Percentiles rank a stretch among this genome's conserved stretches.
Conservation (phyloP, 1,284 basidiomycete species). For the Wallemia mellicola region DNA sequence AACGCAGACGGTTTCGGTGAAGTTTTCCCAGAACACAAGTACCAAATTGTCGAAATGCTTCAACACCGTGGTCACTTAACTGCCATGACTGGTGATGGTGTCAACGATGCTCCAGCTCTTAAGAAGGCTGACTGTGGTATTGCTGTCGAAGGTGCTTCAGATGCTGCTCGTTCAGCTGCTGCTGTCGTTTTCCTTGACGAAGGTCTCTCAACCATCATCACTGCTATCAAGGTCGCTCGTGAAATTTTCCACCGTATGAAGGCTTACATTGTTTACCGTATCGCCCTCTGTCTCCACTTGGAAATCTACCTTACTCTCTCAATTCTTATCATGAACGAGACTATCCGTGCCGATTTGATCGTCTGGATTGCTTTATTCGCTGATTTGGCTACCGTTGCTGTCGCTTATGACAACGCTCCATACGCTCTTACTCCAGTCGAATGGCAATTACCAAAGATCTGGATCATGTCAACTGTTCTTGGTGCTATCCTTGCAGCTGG, state of each 20-base stretch:
- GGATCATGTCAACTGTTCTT: conserved; percentile 23
- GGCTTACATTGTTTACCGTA: conserved; percentile 19
- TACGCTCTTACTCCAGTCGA: conserved; percentile 23
- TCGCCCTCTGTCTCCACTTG: conserved; percentile 25
- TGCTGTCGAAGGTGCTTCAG: conserved; percentile 18
- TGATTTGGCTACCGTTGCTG: conserved; percentile 22
- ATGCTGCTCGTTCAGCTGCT: conserved; percentile 18
- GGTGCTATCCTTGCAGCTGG: conserved; percentile 20
- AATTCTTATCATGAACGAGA: conserved; percentile 24
- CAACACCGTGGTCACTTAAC: conserved; percentile 17
- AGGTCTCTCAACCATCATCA: conserved; percentile 18
- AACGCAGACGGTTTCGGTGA: conserved; percentile 20
- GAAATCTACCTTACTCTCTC: conserved; percentile 24
- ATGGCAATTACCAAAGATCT: conserved; percentile 28
- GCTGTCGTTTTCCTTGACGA: conserved; percentile 18
- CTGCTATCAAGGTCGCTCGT: conserved; percentile 18
- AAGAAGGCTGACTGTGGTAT: conserved; percentile 17
- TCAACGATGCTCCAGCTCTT: conserved; percentile 18
- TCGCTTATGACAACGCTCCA: conserved; percentile 25
- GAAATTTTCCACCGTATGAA: conserved; percentile 19
- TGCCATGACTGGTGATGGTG: conserved; percentile 19
- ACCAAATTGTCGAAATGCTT: conserved; percentile 18
- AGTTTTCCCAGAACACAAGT: conserved; percentile 19
- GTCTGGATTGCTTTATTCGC: conserved; percentile 28
- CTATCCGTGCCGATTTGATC: conserved; percentile 25